These are phyloP conservation scores for Ajuga reptans DNA, from an alignment of 305 asterid genomes.

Conservation along the genomic window DNA sequence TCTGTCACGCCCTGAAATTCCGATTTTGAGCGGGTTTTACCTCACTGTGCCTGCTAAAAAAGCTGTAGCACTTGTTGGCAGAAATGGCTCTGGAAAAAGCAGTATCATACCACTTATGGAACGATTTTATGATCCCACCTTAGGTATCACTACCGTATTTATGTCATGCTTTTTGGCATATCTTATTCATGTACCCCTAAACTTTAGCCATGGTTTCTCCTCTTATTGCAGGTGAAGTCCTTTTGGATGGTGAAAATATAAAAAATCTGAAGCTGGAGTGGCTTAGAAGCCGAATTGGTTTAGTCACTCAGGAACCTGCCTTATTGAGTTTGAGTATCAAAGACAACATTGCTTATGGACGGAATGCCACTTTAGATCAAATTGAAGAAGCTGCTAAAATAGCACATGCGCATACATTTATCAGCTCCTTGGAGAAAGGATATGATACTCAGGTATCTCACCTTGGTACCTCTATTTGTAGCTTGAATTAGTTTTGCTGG, in stretches of 20 bases:
- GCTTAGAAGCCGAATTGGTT: constrained; percentile 95
- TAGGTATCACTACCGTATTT: constrained; percentile 45
- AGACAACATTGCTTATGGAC: constrained; percentile 96
- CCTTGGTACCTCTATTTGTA: constrained; percentile 15
- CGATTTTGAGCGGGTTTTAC: constrained; percentile 97
- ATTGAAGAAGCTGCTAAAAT: constrained; percentile 99
- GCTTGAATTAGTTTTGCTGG: constrained; percentile 3
- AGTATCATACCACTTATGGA: constrained; percentile 99
- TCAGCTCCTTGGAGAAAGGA: constrained; percentile 87
- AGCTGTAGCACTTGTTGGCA: constrained; percentile 97
- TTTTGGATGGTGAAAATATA: constrained; percentile 97
- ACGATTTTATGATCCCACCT: constrained; percentile 96
- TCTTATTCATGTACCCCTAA: constrained; percentile 8
- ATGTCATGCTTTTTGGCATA: constrained; percentile 16
- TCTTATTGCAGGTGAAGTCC: constrained; percentile 82
- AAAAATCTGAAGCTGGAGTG: constrained; percentile 93
- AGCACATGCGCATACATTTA: constrained; percentile 97
- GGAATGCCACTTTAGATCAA: constrained; percentile 79
- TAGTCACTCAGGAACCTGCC: constrained; percentile 99
- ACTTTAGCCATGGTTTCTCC: background rate
- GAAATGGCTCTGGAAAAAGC: constrained; percentile 99
- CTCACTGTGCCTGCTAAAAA: constrained; percentile 95
- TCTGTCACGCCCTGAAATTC: constrained; percentile 97
- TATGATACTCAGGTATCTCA: constrained; percentile 81
- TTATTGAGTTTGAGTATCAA: constrained; percentile 88